Conservation (phyloP, 2,329 filamentous ascomycete genomes). For the Aspergillus fumigatiaffinis region DNA sequence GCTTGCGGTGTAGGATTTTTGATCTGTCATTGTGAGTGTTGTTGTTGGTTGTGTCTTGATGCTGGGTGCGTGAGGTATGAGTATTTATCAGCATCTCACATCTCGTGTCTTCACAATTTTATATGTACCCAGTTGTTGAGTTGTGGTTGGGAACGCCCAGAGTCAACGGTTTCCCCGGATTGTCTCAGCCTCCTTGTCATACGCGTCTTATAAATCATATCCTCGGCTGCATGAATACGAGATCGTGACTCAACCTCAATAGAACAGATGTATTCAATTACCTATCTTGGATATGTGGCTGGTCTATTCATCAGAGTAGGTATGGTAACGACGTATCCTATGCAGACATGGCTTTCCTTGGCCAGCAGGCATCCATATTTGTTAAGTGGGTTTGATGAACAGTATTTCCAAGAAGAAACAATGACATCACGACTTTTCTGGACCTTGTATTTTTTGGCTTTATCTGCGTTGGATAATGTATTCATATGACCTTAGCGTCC, state of each 20-base stretch:
- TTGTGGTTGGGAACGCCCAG: neutral
- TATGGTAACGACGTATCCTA: neutral
- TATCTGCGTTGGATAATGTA: too few relatives aligned
- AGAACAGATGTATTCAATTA: neutral
- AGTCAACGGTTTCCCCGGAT: neutral
- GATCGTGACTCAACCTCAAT: neutral
- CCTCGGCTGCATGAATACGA: neutral
- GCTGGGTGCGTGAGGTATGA: too few relatives aligned
- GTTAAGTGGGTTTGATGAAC: too few relatives aligned
- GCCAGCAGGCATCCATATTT: neutral
- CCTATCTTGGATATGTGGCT: neutral
- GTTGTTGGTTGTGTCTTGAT: neutral
- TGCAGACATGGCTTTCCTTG: neutral
- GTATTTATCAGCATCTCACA: neutral
- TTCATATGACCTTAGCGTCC: too few relatives aligned
- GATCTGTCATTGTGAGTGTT: neutral
- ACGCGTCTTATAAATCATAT: neutral
- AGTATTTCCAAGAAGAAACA: too few relatives aligned
- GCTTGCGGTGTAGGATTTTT: conserved; percentile 10
- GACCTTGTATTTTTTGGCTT: too few relatives aligned
- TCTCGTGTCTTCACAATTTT: neutral
- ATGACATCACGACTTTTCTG: too few relatives aligned
- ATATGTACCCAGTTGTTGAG: neutral
- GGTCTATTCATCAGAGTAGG: neutral
- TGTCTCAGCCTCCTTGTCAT: neutral